Evolutionary conservation across 768 basidiomycete species (phyloP).

Genomic region (Kwoniella heveanensis): DNA sequence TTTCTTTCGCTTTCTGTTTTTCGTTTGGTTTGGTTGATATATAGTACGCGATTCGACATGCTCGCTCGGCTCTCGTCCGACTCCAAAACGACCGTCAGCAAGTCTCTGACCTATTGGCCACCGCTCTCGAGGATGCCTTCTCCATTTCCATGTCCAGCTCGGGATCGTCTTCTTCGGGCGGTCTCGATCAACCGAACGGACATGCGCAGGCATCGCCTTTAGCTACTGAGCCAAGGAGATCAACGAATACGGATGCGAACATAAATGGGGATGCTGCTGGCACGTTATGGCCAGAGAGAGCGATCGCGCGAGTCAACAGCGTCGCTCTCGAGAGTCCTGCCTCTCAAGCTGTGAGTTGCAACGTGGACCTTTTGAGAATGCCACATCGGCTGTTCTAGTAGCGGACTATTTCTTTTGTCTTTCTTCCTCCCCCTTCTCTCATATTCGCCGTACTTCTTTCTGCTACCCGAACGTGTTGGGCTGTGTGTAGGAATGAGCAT

Average conservation of each 20-base stretch:
- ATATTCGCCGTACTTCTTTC: too few species aligned
- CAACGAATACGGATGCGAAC: too few species aligned
- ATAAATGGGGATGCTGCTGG: slow-evolving; percentile 29
- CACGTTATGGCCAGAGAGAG: slow-evolving; percentile 18
- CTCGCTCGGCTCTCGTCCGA: slow-evolving; percentile 72
- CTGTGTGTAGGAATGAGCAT: too few species aligned
- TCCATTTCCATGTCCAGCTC: slow-evolving; percentile 55
- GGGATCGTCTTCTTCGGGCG: slow-evolving; percentile 16
- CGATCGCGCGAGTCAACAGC: slow-evolving; percentile 77
- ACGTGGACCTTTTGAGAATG: too few species aligned
- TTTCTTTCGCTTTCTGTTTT: too few species aligned
- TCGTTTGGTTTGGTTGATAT: neutral
- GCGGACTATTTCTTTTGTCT: too few species aligned
- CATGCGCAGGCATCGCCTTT: too few species aligned
- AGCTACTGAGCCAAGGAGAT: too few species aligned
- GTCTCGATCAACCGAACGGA: slow-evolving; percentile 25
- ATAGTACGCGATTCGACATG: slow-evolving; percentile 53
- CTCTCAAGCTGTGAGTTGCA: slow-evolving; percentile 67
- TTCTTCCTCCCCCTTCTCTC: too few species aligned
- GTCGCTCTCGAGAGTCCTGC: slow-evolving; percentile 83
- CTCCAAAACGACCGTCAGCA: slow-evolving; percentile 74
- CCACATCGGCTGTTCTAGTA: too few species aligned
- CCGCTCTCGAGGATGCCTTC: slow-evolving; percentile 71
- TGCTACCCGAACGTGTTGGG: too few species aligned
- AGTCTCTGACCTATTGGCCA: slow-evolving; percentile 68